These are phyloP conservation scores for Coffea humblotiana DNA, from an alignment of 305 asterid genomes.

Conservation along the genomic window DNA sequence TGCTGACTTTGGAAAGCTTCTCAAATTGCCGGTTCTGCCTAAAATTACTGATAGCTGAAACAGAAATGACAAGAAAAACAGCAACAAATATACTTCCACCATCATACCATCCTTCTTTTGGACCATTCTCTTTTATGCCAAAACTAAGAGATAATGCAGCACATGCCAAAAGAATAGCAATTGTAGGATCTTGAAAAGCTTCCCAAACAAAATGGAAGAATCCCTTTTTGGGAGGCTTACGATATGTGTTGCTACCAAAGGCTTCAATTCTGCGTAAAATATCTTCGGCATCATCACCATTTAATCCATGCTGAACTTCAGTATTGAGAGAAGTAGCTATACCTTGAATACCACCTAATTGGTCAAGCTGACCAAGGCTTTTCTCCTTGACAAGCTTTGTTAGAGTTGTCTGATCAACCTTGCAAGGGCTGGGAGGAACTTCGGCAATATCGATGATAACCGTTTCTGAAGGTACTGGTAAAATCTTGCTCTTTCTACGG, in stretches of 20 bases:
- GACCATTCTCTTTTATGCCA: slow-evolving; percentile 56
- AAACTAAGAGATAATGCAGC: slow-evolving; percentile 58
- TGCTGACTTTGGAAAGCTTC: slow-evolving; percentile 51
- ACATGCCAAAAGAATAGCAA: slow-evolving; percentile 47
- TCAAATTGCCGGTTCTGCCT: slow-evolving; percentile 57
- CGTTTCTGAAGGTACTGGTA: slow-evolving; percentile 8
- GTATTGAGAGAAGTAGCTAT: slow-evolving; percentile 32
- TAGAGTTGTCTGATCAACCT: slow-evolving; percentile 30
- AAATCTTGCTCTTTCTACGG: neutral
- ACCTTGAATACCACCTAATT: slow-evolving; percentile 44
- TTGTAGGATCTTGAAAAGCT: slow-evolving; percentile 48
- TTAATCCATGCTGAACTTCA: slow-evolving; percentile 34
- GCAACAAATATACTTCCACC: slow-evolving; percentile 66
- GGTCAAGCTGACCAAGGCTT: slow-evolving; percentile 19
- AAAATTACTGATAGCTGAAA: slow-evolving; percentile 49
- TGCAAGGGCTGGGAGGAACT: slow-evolving; percentile 14
- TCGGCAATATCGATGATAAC: slow-evolving; percentile 17
- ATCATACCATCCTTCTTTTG: slow-evolving; percentile 61
- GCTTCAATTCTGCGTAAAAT: slow-evolving; percentile 28
- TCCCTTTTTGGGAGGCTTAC: slow-evolving; percentile 23
- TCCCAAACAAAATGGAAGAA: slow-evolving; percentile 41
- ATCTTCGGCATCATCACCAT: slow-evolving; percentile 24
- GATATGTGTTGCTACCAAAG: slow-evolving; percentile 46
- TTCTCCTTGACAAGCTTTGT: slow-evolving; percentile 45
- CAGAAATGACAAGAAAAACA: slow-evolving; percentile 49